Evolutionary conservation across 176 grass and related monocot species (phyloP).

Genomic region (Oryza punctata): DNA sequence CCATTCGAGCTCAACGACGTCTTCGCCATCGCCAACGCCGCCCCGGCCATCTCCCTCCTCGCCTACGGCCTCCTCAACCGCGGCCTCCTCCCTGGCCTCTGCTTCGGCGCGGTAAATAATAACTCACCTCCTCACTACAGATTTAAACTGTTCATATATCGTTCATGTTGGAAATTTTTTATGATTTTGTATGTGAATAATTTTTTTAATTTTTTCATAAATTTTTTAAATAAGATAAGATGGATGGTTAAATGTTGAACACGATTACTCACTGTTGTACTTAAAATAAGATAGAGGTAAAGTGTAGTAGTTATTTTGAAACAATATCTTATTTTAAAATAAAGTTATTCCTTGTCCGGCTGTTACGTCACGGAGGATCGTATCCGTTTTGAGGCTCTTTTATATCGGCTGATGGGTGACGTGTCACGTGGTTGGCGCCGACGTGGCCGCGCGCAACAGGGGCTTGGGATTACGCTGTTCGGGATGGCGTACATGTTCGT

Average conservation of each 20-base stretch:
- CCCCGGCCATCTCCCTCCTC: slow-evolving; percentile 83
- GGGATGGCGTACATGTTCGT: slow-evolving; percentile 90
- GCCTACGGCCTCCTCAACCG: slow-evolving; percentile 89
- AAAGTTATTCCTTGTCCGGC: neutral
- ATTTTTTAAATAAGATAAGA: no score
- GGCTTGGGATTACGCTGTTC: slow-evolving; percentile 75
- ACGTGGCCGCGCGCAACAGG: slow-evolving; percentile 44
- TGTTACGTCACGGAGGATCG: neutral
- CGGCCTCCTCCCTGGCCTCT: slow-evolving; percentile 80
- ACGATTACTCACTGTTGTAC: no score
- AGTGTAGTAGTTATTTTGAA: no score
- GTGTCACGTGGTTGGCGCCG: neutral
- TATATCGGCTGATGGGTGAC: neutral
- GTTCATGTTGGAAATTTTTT: no score
- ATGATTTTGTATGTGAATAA: no score
- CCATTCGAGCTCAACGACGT: slow-evolving; percentile 99
- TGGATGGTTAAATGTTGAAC: no score
- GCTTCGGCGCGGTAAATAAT: slow-evolving; percentile 76
- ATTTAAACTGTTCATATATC: no score
- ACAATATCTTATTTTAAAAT: no score
- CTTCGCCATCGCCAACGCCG: slow-evolving; percentile 90
- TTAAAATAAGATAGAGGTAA: no score
- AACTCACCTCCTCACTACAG: no score
- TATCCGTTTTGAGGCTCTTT: neutral
- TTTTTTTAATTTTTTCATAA: no score